Percentiles rank a stretch among this genome's conserved stretches.
Evolutionary conservation across 208 protist species (phyloP).

Genomic region (Tritrichomonas foetus): DNA sequence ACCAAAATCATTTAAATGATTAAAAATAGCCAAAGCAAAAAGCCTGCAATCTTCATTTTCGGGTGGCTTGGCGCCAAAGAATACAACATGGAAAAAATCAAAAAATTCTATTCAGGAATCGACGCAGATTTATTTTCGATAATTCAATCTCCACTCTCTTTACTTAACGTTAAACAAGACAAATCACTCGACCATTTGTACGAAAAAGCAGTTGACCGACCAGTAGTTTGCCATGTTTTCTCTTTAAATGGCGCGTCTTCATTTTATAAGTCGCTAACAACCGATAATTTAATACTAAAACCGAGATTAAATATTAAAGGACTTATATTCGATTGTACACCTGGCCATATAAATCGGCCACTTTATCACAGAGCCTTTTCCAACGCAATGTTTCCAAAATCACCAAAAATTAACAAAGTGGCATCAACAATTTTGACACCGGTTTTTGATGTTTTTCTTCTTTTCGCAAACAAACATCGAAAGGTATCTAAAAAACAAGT

Average conservation of each 20-base stretch:
- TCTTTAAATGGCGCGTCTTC: background rate
- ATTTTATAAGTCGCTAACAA: background rate
- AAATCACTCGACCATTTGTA: background rate
- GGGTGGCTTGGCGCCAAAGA: background rate
- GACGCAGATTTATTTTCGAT: background rate
- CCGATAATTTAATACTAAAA: background rate
- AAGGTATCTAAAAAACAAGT: background rate
- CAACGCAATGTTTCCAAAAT: slow-evolving; percentile 33
- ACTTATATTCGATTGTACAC: background rate
- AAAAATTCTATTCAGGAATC: background rate
- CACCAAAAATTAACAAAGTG: background rate
- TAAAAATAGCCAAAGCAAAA: too few species aligned
- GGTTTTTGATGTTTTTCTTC: background rate
- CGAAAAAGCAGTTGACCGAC: background rate
- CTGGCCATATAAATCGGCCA: background rate
- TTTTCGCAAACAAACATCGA: background rate
- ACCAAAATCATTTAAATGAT: too few species aligned
- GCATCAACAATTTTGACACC: background rate
- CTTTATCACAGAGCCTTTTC: slow-evolving; percentile 11
- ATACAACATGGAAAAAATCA: background rate
- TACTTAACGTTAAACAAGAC: background rate
- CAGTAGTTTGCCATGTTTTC: background rate
- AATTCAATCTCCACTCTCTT: background rate
- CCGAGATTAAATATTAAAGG: background rate
- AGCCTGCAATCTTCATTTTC: background rate